A percentile compares a stretch with the other conserved stretches of the same genome.
Evolutionary conservation across 164 flowering plant genomes (phyloP).

Genomic region (Litsea cubeba): DNA sequence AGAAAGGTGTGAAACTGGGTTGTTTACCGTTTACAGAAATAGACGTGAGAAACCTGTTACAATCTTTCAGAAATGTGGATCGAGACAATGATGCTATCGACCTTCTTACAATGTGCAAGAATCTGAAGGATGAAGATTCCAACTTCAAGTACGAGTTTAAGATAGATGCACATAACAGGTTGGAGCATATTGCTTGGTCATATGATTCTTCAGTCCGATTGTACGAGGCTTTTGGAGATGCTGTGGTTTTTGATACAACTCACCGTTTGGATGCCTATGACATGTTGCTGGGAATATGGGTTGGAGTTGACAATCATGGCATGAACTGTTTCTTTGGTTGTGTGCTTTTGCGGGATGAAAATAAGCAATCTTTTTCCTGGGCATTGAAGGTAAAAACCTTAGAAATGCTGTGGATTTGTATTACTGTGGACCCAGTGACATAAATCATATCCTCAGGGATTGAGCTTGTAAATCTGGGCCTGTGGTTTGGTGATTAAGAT

Average conservation of each 20-base stretch:
- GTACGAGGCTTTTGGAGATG: slow-evolving; percentile 72
- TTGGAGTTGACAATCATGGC: slow-evolving; percentile 87
- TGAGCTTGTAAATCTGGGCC: not conserved
- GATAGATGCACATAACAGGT: slow-evolving; percentile 60
- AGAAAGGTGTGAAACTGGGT: slow-evolving; percentile 72
- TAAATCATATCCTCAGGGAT: not conserved
- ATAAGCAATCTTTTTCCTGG: slow-evolving; percentile 70
- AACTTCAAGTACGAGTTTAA: slow-evolving; percentile 63
- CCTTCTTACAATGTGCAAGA: slow-evolving; percentile 72
- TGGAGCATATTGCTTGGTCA: slow-evolving; percentile 79
- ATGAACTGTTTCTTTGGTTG: slow-evolving; percentile 62
- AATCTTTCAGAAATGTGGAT: slow-evolving; percentile 64
- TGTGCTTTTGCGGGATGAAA: slow-evolving; percentile 72
- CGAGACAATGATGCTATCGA: slow-evolving; percentile 65
- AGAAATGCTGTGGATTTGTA: not conserved
- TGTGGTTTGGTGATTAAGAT: not conserved
- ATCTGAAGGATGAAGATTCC: slow-evolving; percentile 54
- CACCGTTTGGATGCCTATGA: slow-evolving; percentile 70
- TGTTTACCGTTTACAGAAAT: slow-evolving; percentile 72
- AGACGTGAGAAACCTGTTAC: slow-evolving; percentile 70
- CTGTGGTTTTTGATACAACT: slow-evolving; percentile 67
- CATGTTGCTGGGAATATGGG: slow-evolving; percentile 72
- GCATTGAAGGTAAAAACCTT: slow-evolving; percentile 59
- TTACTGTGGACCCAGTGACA: not conserved
- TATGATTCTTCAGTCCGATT: slow-evolving; percentile 52